A percentile compares a stretch with the other conserved stretches of the same genome.
phyloP scores from a whole-genome alignment of 164 flowering plant genomes.

The Annona squamosa region DNA sequence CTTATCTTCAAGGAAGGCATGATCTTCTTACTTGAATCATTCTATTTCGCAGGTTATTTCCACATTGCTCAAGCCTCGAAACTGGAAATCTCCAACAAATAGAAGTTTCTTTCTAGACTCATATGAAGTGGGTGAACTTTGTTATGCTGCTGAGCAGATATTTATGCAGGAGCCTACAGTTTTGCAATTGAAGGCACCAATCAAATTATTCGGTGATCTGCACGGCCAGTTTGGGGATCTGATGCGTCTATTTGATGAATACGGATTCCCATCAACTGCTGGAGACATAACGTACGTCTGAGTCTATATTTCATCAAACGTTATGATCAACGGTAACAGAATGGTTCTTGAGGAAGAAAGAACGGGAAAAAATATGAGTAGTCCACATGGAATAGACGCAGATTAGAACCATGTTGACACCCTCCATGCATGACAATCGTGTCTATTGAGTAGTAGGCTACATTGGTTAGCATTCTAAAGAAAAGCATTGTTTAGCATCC shows the following conservation, averaged over 20 bases:
- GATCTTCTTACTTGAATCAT: conserved; percentile 4
- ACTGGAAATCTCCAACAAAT: conserved; percentile 88
- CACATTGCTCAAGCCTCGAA: conserved; percentile 74
- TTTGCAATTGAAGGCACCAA: conserved; percentile 92
- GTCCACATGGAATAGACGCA: no score
- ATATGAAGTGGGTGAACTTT: conserved; percentile 97
- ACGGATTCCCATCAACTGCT: conserved; percentile 94
- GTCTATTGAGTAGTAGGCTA: no score
- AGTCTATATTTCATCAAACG: background rate
- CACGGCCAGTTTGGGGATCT: conserved; percentile 99
- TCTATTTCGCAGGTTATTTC: conserved; percentile 66
- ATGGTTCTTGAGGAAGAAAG: no score
- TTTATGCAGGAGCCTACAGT: conserved; percentile 95
- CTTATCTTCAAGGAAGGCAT: background rate
- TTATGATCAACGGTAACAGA: background rate
- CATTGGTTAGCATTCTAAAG: no score
- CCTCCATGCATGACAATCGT: no score
- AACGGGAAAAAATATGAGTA: no score
- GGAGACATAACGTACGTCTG: conserved; percentile 89
- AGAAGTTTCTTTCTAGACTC: conserved; percentile 89
- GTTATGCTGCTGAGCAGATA: conserved; percentile 96
- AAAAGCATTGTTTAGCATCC: no score
- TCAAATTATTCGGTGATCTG: conserved; percentile 97
- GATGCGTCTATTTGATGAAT: conserved; percentile 97
- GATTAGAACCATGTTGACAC: no score